Conservation (phyloP, 169 alveolate species). For the Haemoproteus tartakovskyi region DNA sequence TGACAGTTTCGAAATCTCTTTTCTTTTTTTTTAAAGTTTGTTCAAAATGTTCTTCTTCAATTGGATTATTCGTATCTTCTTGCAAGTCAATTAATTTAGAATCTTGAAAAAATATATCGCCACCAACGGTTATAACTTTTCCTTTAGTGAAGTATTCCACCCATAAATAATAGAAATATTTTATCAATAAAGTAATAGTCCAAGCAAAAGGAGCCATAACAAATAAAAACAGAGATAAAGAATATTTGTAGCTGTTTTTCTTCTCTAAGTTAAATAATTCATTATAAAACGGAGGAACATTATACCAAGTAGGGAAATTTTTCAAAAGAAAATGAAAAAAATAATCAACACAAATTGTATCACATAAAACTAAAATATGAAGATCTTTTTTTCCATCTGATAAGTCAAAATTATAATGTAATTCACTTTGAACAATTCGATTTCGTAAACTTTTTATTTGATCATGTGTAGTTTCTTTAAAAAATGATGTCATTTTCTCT, state of each 20-base stretch:
- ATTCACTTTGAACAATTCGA: constrained; percentile 16
- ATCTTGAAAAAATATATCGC: constrained; percentile 38
- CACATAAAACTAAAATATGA: constrained; percentile 55
- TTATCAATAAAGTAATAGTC: constrained; percentile 25
- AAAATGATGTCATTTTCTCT: constrained; percentile 9
- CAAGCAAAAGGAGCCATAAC: constrained; percentile 56
- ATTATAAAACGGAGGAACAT: constrained; percentile 43
- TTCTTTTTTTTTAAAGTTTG: constrained; percentile 3
- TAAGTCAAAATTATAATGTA: constrained; percentile 38
- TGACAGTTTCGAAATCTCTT: constrained; percentile 27
- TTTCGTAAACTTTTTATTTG: constrained; percentile 37
- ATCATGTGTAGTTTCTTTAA: constrained; percentile 62
- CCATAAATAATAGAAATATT: constrained; percentile 38
- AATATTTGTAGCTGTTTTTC: constrained; percentile 40
- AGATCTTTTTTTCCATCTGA: constrained; percentile 26
- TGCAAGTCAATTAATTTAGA: constrained; percentile 20
- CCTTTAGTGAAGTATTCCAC: constrained; percentile 63
- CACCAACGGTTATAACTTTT: constrained; percentile 61
- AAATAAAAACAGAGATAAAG: constrained; percentile 34
- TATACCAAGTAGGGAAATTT: constrained; percentile 16
- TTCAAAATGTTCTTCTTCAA: background rate
- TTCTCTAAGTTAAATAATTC: constrained; percentile 46
- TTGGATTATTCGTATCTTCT: background rate
- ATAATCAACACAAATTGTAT: constrained; percentile 58
- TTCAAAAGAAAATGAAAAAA: constrained; percentile 26